Evolutionary conservation across 2,329 filamentous ascomycete genomes (phyloP).

Genomic region (Colletotrichum sp.): DNA sequence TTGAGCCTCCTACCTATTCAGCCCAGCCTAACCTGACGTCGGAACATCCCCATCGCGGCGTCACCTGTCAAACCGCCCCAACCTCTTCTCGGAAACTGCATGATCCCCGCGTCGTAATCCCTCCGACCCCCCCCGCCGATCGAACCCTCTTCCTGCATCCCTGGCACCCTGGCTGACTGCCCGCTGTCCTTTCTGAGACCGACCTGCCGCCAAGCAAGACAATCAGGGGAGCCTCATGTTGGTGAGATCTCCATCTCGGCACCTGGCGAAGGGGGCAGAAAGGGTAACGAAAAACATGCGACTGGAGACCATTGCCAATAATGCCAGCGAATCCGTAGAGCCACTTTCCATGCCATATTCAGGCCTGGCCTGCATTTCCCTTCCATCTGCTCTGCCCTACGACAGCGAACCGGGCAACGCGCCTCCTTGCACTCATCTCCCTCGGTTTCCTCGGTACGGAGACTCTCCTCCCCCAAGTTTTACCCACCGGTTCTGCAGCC

Average conservation of each 20-base stretch:
- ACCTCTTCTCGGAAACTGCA: not conserved
- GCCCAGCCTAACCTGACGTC: not conserved
- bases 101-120: constrained; percentile 14
- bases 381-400: not conserved
- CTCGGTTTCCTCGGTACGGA: not conserved
- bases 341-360: not conserved
- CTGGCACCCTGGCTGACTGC: not conserved
- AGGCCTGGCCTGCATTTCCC: not conserved
- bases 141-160: not conserved
- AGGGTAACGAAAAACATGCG: not conserved
- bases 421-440: not conserved
- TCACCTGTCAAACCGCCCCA: not conserved
- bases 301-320: not conserved
- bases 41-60: constrained; percentile 1
- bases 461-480: not conserved
- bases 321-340: not conserved
- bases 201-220: not conserved
- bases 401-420: not conserved
- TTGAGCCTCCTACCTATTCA: not conserved
- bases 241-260: not conserved
- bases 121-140: not conserved
- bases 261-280: not conserved
- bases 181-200: not conserved
- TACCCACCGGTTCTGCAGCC: not conserved
- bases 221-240: constrained; percentile 3